phyloP scores from a whole-genome alignment of 345 rosid genomes.

The Combretum micranthum region DNA sequence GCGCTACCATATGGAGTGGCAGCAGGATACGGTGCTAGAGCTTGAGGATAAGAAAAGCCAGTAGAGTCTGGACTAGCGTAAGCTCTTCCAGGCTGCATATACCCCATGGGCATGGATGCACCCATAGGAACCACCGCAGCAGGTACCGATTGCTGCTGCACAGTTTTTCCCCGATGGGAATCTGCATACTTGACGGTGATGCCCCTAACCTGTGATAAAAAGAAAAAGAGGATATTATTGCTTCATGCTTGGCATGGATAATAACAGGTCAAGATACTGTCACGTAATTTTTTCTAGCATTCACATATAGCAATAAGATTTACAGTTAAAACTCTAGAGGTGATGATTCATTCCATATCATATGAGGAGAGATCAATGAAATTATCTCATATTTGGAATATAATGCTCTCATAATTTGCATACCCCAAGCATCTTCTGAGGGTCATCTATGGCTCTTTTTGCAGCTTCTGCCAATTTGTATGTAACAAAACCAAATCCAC shows the following conservation, averaged over 20 bases:
- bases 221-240: conserved; percentile 3
- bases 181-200: conserved; percentile 54
- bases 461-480: conserved; percentile 55
- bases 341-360: background rate
- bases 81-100: conserved; percentile 40
- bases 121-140: conserved; percentile 28
- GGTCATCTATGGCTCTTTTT: conserved; percentile 55
- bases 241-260: background rate
- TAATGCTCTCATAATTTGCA: background rate
- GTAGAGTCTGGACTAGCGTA: conserved; percentile 20
- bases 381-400: background rate
- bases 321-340: too few relatives aligned
- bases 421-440: conserved; percentile 53
- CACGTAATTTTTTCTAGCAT: too few relatives aligned
- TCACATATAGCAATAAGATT: too few relatives aligned
- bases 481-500: conserved; percentile 68
- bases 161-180: conserved; percentile 38
- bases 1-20: conserved; percentile 33
- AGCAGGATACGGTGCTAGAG: conserved; percentile 27
- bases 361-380: background rate
- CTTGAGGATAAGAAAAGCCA: conserved; percentile 41
- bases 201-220: conserved; percentile 34
- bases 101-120: conserved; percentile 30
- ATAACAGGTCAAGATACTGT: background rate
- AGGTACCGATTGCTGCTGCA: conserved; percentile 30